Percentiles rank a stretch among this genome's conserved stretches.
phyloP scores from a whole-genome alignment of 1,284 basidiomycete genomes.

The Exobasidium cylindrosporum region DNA sequence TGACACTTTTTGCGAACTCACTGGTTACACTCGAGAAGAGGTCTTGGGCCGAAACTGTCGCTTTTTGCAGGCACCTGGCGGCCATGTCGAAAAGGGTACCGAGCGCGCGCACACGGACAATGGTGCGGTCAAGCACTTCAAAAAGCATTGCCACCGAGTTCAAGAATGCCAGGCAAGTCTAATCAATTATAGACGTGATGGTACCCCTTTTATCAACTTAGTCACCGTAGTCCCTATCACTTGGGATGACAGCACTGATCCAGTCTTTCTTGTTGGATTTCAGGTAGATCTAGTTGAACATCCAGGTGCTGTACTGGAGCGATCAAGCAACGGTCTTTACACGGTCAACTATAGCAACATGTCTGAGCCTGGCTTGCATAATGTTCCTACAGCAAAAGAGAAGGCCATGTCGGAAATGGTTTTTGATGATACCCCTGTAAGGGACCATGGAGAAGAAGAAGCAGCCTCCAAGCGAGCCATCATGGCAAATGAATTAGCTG shows the following conservation, averaged over 20 bases:
- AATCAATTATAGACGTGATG: slow-evolving; percentile 83
- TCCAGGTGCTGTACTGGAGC: slow-evolving; percentile 72
- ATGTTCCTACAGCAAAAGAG: neutral
- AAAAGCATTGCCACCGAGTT: slow-evolving; percentile 25
- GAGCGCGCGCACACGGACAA: slow-evolving; percentile 67
- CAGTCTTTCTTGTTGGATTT: slow-evolving; percentile 81
- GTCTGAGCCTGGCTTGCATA: slow-evolving; percentile 1
- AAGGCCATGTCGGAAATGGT: neutral
- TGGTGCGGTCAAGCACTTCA: slow-evolving; percentile 64
- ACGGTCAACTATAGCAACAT: slow-evolving; percentile 41
- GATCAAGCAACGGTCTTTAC: slow-evolving; percentile 42
- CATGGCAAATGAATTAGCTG: slow-evolving; percentile 16
- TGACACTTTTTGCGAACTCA: slow-evolving; percentile 74
- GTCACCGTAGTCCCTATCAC: slow-evolving; percentile 54
- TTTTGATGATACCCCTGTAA: slow-evolving; percentile 7
- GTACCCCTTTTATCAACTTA: slow-evolving; percentile 68
- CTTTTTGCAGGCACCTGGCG: slow-evolving; percentile 71
- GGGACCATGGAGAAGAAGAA: neutral
- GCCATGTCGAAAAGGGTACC: slow-evolving; percentile 66
- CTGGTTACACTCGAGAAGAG: slow-evolving; percentile 70
- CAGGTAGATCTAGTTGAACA: slow-evolving; percentile 75
- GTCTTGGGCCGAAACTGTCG: slow-evolving; percentile 51
- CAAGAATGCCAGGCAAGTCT: slow-evolving; percentile 71
- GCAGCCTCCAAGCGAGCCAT: slow-evolving; percentile 5
- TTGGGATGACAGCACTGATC: slow-evolving; percentile 26